Percentiles rank a stretch among this genome's conserved stretches.
Evolutionary conservation across 305 asterid genomes (phyloP).

Genomic region (Nicotiana rustica): DNA sequence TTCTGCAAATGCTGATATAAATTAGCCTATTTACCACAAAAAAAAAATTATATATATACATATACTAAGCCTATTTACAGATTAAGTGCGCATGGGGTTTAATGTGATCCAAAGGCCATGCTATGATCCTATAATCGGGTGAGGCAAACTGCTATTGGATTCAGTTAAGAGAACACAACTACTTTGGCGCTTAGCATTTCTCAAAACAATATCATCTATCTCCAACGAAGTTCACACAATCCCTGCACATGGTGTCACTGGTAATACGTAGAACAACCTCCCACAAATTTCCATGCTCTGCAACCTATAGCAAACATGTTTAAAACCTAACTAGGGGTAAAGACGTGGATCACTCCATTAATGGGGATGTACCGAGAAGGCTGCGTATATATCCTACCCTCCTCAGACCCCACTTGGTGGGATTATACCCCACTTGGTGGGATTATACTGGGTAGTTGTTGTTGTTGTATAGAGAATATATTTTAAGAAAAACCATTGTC

Average conservation of each 20-base stretch:
- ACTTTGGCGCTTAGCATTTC: not conserved
- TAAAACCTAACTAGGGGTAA: constrained; percentile 18
- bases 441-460: no score
- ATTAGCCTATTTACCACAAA: not conserved
- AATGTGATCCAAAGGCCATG: constrained; percentile 26
- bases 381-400: no score
- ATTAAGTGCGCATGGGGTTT: not conserved
- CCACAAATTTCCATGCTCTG: not conserved
- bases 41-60: no score
- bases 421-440: no score
- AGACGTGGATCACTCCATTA: constrained; percentile 19
- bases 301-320: not conserved
- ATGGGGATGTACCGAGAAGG: not conserved
- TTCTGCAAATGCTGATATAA: constrained; percentile 1
- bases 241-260: not conserved
- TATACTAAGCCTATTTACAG: not conserved
- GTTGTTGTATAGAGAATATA: not conserved
- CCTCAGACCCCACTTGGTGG: no score
- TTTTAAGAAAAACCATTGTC: not conserved
- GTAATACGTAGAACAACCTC: not conserved
- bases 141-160: not conserved
- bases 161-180: not conserved
- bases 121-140: not conserved
- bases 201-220: constrained; percentile 3
- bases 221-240: constrained; percentile 11